These are phyloP conservation scores for Fraxinus sp. DNA, from an alignment of 305 asterid genomes.

Conservation along the genomic window DNA sequence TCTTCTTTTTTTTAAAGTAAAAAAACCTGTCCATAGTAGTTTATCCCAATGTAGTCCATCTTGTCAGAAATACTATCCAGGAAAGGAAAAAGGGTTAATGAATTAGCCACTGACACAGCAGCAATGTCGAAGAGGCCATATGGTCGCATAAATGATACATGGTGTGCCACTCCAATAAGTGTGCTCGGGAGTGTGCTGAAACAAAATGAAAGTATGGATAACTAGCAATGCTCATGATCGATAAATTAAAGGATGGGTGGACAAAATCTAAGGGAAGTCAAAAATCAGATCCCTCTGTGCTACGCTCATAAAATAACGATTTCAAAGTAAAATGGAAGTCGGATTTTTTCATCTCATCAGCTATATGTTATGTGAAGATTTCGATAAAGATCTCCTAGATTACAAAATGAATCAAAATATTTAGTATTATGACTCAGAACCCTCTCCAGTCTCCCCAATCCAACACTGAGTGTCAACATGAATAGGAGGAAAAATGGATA, in stretches of 20 bases:
- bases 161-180: slow-evolving; percentile 88
- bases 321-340: not conserved
- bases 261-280: not conserved
- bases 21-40: slow-evolving; percentile 92
- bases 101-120: slow-evolving; percentile 68
- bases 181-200: slow-evolving; percentile 48
- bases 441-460: not conserved
- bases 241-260: not conserved
- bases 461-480: not conserved
- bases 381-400: not conserved
- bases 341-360: not conserved
- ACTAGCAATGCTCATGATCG: not conserved
- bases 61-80: slow-evolving; percentile 72
- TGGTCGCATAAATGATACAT: slow-evolving; percentile 87
- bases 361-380: not conserved
- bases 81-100: slow-evolving; percentile 62
- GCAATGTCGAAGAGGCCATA: slow-evolving; percentile 85
- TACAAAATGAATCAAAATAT: not conserved
- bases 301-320: not conserved
- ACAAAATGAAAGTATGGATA: slow-evolving; percentile 17
- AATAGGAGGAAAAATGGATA: not conserved
- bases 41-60: slow-evolving; percentile 90
- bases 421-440: not conserved
- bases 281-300: not conserved
- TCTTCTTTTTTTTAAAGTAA: not conserved